Evolutionary conservation across 2,329 filamentous ascomycete genomes (phyloP), one percentile per base, ranked within the genome.

Genomic region (Cladosporium sp.): DNA sequence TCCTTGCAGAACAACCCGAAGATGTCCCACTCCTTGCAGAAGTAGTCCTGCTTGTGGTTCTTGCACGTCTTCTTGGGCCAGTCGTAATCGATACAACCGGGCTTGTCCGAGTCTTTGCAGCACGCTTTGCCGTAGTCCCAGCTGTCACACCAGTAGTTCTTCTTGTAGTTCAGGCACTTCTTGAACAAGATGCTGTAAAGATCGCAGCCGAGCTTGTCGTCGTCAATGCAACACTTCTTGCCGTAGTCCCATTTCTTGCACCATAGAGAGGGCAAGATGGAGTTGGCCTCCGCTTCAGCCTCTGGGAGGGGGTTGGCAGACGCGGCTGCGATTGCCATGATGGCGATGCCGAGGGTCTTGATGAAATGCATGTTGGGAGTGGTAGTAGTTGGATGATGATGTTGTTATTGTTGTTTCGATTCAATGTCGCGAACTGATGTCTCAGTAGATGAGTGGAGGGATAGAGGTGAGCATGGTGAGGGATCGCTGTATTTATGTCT

Each of bases 1-100:
- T 75, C 41, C 68, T 73, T 15, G 66, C 71, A 21, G 68, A 69
- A 5, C 68, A 72, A 15, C 51, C 71, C 54, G 18, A 58, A 32
- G 32, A 24, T 26, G 32, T 58, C 54, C 54, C 54, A 58, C 14
- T 58, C 54, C 54, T 58, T 58, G 54, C 54, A 58, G 21, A 58
- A 58, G 54, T 58, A 58, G 54, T 58, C 54, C 54, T 36, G 30
- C 54, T 58, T 58, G 18, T 4, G 21, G 30, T 36, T 58, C 32
- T 58, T 58, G 54, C 54, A 58, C 5, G 32, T 58, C 12, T 58
- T 58, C 32, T 38, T 38, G 54, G 32, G 8, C 54, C 54, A 58
- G 54, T 58, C 54, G 54, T 58, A 58, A 26, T 58, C 32, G 54
- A 58, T n/a, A 38, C 54, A 58, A 7, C 54, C 54, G 5, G 54